Evolutionary conservation across 805 yeast genomes (phyloP), one percentile per base, ranked within the genome.

Genomic region (Wickerhamomyces strasburgensis): DNA sequence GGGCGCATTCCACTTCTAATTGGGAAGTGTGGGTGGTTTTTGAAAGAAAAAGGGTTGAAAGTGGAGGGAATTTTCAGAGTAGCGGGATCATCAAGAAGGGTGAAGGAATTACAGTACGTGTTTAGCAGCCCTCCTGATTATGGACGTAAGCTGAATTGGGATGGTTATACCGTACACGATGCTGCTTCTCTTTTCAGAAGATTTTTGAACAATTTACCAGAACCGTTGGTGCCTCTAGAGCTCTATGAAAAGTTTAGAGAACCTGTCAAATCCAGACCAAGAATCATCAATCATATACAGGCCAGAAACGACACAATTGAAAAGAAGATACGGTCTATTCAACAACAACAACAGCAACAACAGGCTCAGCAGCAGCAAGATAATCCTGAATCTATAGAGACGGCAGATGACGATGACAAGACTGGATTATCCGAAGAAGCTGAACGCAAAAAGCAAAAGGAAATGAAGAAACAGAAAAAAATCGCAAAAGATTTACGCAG

Each of bases 151-250:
- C 71, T 89, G 31, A 51, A 50, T 24, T 93, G 98, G 98, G 88
- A 85, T 33, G 90, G 95, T 0, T 93, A 78, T 62, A 86, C 88
- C 1, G 97, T 90, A 10, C 98, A 93, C 62, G 99, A 93, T 60
- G 97, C 96, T 1, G 95, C 98, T 2, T 84, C 93, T 14, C 68
- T 93, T 16, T 72, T 93, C 40, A 73, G 98, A 56, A 69, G 98
- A 39, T 93, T 75, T 57, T 68, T 93, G 44, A 87, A 88, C 54
- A 80, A 87, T 31, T 70, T 93, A 38, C 94, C 96, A 1, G 98
- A 93, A 53, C 98, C 98, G 0, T 69, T 93, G 38, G 79, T 93
- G 15, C 96, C 98, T 1, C 65, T 86, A 25, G 72, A 72, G 4
- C 62, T 77, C 42, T 93, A 90, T 58, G 86, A 84, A 47, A 67